A percentile compares a stretch with the other conserved stretches of the same genome.
Evolutionary conservation across 768 basidiomycete genomes (phyloP).

Genomic region (Leucosporidium yakuticum): DNA sequence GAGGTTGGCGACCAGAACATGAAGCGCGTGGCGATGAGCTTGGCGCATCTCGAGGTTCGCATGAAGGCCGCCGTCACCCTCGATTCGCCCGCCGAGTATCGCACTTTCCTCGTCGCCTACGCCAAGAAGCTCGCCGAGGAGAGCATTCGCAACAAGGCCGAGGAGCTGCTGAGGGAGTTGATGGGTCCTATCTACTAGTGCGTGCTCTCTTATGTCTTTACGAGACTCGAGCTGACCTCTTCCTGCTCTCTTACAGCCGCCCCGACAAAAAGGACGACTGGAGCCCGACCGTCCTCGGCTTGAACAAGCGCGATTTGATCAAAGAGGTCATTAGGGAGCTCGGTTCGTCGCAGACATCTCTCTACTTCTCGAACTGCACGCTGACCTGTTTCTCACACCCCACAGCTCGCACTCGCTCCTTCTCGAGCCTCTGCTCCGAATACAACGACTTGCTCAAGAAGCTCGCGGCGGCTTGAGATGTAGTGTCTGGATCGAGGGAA

Average conservation of each 20-base stretch:
- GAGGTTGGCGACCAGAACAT: constrained; percentile 29
- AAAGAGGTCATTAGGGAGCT: constrained; percentile 75
- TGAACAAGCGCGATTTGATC: constrained; percentile 73
- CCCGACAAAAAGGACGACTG: constrained; percentile 63
- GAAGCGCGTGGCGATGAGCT: constrained; percentile 55
- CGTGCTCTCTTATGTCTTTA: constrained; percentile 41
- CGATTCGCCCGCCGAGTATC: constrained; percentile 81
- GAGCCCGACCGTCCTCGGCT: constrained; percentile 62
- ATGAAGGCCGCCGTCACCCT: constrained; percentile 66
- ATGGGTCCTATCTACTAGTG: constrained; percentile 86
- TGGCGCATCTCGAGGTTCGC: constrained; percentile 82
- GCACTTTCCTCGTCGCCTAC: constrained; percentile 65
- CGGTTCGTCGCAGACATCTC: constrained; percentile 10
- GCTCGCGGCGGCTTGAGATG: too few species aligned
- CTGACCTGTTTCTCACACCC: neutral
- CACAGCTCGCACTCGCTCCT: constrained; percentile 64
- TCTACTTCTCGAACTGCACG: neutral
- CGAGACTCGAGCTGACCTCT: constrained; percentile 4
- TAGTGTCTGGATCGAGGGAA: too few species aligned
- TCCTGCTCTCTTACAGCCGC: constrained; percentile 50
- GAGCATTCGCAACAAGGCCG: constrained; percentile 77
- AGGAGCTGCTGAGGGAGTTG: constrained; percentile 84
- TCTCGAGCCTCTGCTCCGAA: constrained; percentile 66
- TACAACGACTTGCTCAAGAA: constrained; percentile 67
- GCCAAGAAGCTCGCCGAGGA: constrained; percentile 83